These are phyloP conservation scores for Rosa hybrid DNA, from an alignment of 331 rosid species.

Conservation along the genomic window DNA sequence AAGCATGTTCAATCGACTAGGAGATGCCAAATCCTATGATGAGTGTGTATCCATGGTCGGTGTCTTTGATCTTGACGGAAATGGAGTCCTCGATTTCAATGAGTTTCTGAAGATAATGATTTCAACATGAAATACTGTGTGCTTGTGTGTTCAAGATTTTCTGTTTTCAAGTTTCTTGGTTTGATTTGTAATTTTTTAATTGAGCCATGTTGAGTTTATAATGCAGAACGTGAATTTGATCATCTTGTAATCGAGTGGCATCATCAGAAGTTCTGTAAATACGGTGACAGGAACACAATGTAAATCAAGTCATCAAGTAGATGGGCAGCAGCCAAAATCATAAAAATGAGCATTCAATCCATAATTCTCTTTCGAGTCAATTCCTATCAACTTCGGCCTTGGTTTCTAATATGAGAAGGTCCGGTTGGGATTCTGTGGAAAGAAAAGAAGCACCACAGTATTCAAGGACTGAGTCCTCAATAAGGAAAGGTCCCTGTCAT, in stretches of 20 bases:
- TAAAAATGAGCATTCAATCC: not conserved
- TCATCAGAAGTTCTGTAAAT: not conserved
- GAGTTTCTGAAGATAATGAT: constrained; percentile 54
- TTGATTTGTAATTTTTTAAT: not conserved
- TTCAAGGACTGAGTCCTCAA: constrained; percentile 37
- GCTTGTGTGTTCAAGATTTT: not conserved
- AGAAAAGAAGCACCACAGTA: constrained; percentile 32
- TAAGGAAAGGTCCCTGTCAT: constrained; percentile 82
- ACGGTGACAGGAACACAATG: not conserved
- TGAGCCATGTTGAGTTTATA: not conserved
- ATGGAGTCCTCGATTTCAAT: constrained; percentile 51
- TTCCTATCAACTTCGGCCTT: constrained; percentile 42
- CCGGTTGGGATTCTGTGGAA: constrained; percentile 32
- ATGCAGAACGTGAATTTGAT: not conserved
- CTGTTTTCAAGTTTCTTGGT: not conserved
- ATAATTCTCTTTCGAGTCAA: not conserved
- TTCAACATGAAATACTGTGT: not conserved
- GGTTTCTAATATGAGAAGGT: constrained; percentile 56
- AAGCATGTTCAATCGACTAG: constrained; percentile 40
- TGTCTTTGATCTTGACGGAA: constrained; percentile 53
- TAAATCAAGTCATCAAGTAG: constrained; percentile 2
- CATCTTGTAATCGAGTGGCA: not conserved
- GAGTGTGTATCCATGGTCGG: constrained; percentile 55
- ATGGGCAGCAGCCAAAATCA: constrained; percentile 3
- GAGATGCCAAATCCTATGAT: constrained; percentile 40